Conservation (phyloP, 2,329 filamentous ascomycete genomes). For the Botrytis cinerea region DNA sequence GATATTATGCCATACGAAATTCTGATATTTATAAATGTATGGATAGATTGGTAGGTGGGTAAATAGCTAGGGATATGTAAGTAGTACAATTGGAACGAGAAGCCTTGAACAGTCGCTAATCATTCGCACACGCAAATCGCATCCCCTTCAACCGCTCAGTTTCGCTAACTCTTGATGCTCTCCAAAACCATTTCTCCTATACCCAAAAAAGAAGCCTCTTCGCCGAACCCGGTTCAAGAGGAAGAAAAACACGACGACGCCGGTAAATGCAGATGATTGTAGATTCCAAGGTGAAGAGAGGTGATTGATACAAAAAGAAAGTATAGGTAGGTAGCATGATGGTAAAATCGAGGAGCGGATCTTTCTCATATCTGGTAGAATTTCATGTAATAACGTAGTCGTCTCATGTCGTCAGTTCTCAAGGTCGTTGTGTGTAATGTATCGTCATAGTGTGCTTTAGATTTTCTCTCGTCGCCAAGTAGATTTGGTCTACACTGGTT, state of each 20-base stretch:
- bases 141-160: neutral
- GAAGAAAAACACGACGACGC: conserved; percentile 1
- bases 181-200: conserved; percentile 12
- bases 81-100: conserved; percentile 12
- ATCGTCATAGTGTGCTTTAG: neutral
- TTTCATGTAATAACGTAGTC: neutral
- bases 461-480: neutral
- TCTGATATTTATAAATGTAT: neutral
- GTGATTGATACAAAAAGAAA: neutral
- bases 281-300: neutral
- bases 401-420: conserved; percentile 4
- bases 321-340: conserved; percentile 3
- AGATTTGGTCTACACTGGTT: neutral
- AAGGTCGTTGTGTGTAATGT: conserved; percentile 3
- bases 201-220: conserved; percentile 8
- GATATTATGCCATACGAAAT: neutral
- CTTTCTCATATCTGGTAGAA: neutral
- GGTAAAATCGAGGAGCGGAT: neutral
- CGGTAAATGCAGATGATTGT: conserved; percentile 10
- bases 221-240: conserved; percentile 2
- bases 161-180: neutral
- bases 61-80: conserved; percentile 17
- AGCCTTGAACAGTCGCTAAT: neutral
- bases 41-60: neutral
- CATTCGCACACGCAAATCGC: conserved; percentile 5